phyloP scores from a whole-genome alignment of 306 rosid species.

The Hippophae rhamnoides region DNA sequence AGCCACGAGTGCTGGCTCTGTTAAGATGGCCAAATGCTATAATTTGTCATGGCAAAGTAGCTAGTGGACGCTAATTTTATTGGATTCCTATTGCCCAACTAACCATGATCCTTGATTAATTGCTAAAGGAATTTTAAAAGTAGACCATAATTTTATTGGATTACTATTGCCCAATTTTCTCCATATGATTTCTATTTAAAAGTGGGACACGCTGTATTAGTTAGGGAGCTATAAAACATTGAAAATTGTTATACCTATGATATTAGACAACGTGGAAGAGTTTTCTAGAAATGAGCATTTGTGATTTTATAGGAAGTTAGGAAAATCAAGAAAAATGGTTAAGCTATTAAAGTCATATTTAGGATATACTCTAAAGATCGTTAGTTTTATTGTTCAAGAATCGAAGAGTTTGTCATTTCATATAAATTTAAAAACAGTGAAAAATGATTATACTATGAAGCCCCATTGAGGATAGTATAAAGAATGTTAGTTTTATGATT shows the following conservation, averaged over 20 bases:
- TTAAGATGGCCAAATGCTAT: too few relatives aligned
- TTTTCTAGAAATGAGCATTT: too few relatives aligned
- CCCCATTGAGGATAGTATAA: too few relatives aligned
- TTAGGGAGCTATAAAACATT: background rate
- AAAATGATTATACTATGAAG: too few relatives aligned
- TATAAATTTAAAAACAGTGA: too few relatives aligned
- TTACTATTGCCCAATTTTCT: too few relatives aligned
- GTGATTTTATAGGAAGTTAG: background rate
- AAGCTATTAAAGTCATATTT: background rate
- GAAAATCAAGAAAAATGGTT: background rate
- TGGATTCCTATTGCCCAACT: too few relatives aligned
- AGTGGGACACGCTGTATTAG: background rate
- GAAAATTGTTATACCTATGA: background rate
- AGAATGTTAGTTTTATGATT: too few relatives aligned
- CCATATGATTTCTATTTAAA: background rate
- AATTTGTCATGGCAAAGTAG: too few relatives aligned
- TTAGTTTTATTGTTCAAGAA: background rate
- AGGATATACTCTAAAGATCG: background rate
- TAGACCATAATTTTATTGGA: background rate
- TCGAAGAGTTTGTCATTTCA: too few relatives aligned
- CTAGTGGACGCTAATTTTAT: background rate
- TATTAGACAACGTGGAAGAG: background rate
- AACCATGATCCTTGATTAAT: background rate
- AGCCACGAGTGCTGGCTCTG: background rate
- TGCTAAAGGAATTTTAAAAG: background rate